Base-by-base conservation (phyloP, 202 grass and related monocot species). In the Brachypodium distachyon region DNA sequence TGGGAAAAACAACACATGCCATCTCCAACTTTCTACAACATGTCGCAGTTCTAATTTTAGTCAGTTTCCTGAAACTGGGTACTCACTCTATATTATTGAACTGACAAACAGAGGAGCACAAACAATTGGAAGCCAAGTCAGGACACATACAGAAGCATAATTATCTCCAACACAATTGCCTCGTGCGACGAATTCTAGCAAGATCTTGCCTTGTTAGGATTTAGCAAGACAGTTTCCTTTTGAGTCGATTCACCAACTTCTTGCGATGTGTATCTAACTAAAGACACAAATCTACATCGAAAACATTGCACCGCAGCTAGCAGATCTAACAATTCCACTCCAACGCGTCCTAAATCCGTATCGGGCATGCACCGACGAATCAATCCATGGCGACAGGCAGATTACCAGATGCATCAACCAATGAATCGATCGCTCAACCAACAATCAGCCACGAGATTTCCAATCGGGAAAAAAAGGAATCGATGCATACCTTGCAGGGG, bases 321-420 rank as follows among this genome's bases (percentile, higher is more conserved):
- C 22, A 73, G 71, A 81, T 81, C 53, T 61, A 81, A 41, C 1
- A 67, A 41, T 3, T 66, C n/a, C n/a, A n/a, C n/a, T n/a, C n/a
- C n/a, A n/a, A n/a, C n/a, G n/a, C n/a, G n/a, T n/a, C 6, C 11
- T 23, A 23, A 25, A 65, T 52, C 49, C 11, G 49, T 19, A 52
- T 3, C 19, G n/a, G 49, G 22, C 7, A 23, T 7, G 17, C 4
- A 31, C 7, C 5, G 27, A 32, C 22, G 46, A 50, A 52, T 18
- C 5, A 50, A 55, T 76, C 6, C 31, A 31, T 27, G 12, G 25
- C 21, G 54, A 6, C 5, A 36, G 12, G 9, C 5, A 36, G 12
- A 72, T 78, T 43, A 23, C 23, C 12, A 54, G 13, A 55, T 4
- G 33, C 7, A 78, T 67, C 16, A 21, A 65, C 17, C 16, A 36